These are phyloP conservation scores for Tympanopsis confertula DNA, from an alignment of 2,329 filamentous ascomycete genomes.

Conservation along the genomic window DNA sequence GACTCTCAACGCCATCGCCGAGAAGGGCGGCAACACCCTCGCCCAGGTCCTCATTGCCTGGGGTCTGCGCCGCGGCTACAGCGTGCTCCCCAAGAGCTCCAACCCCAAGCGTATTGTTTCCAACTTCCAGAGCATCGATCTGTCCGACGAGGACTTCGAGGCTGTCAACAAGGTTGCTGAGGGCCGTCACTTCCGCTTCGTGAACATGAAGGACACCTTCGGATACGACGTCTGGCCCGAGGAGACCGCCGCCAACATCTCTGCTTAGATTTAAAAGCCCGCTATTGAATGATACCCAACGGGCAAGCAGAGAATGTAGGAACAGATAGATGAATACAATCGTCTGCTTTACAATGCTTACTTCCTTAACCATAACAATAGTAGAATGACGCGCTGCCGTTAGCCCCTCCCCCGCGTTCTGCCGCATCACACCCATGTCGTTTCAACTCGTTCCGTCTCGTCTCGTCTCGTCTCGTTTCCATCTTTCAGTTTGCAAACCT, in stretches of 20 bases:
- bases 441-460: too few relatives aligned
- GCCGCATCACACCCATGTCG: too few relatives aligned
- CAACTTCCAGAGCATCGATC: conserved; percentile 46
- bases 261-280: background rate
- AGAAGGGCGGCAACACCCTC: conserved; percentile 42
- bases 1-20: conserved; percentile 43
- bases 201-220: conserved; percentile 75
- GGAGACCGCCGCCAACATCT: conserved; percentile 20
- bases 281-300: too few relatives aligned
- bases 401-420: too few relatives aligned
- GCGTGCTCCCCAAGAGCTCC: conserved; percentile 60
- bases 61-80: conserved; percentile 54
- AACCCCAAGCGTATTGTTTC: conserved; percentile 55
- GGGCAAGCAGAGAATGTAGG: too few relatives aligned
- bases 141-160: conserved; percentile 44
- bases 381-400: too few relatives aligned
- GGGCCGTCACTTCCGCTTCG: conserved; percentile 58
- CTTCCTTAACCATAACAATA: too few relatives aligned
- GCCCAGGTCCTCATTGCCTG: conserved; percentile 54
- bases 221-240: conserved; percentile 62
- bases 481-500: too few relatives aligned
- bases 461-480: too few relatives aligned
- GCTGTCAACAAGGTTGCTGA: conserved; percentile 53
- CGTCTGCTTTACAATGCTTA: too few relatives aligned
- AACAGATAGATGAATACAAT: too few relatives aligned